These are phyloP conservation scores for Eragrostis tef DNA, from an alignment of 202 grass and related monocot genomes.

Conservation along the genomic window DNA sequence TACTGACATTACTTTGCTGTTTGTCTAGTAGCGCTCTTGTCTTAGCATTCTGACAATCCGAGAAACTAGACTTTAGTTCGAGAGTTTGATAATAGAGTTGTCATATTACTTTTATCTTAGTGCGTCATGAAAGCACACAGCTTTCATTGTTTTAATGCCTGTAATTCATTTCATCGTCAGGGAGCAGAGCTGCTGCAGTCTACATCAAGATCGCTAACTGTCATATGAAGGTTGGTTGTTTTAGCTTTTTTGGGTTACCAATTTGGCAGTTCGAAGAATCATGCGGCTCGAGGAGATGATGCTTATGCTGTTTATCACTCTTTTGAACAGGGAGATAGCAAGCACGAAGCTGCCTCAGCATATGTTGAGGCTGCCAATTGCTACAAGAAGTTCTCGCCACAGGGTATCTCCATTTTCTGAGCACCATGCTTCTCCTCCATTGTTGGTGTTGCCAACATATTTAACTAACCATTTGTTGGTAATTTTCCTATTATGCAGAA, in stretches of 20 bases:
- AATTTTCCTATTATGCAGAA: slow-evolving; percentile 56
- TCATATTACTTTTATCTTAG: slow-evolving; percentile 12
- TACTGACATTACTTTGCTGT: neutral
- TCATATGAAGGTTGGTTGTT: slow-evolving; percentile 68
- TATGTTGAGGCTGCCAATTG: slow-evolving; percentile 90
- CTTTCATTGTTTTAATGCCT: slow-evolving; percentile 19
- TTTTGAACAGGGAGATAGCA: slow-evolving; percentile 73
- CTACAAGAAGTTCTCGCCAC: slow-evolving; percentile 86
- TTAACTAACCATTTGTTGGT: slow-evolving; percentile 2
- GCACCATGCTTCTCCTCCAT: slow-evolving; percentile 1
- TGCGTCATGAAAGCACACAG: neutral
- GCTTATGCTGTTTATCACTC: slow-evolving; percentile 42
- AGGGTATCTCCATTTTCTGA: slow-evolving; percentile 48
- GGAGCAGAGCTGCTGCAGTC: slow-evolving; percentile 82
- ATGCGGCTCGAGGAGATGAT: slow-evolving; percentile 27
- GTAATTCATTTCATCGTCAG: slow-evolving; percentile 56
- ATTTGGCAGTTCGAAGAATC: slow-evolving; percentile 29
- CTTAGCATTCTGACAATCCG: neutral
- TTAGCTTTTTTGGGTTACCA: slow-evolving; percentile 1
- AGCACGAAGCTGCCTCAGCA: slow-evolving; percentile 84
- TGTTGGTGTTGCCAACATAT: neutral
- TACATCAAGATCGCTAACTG: slow-evolving; percentile 86
- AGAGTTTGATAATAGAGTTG: slow-evolving; percentile 19
- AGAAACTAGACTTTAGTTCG: neutral
- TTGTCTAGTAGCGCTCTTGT: neutral